These are phyloP conservation scores for Fonsecaea monophora DNA, from an alignment of 2,329 filamentous ascomycete species.

Conservation along the genomic window DNA sequence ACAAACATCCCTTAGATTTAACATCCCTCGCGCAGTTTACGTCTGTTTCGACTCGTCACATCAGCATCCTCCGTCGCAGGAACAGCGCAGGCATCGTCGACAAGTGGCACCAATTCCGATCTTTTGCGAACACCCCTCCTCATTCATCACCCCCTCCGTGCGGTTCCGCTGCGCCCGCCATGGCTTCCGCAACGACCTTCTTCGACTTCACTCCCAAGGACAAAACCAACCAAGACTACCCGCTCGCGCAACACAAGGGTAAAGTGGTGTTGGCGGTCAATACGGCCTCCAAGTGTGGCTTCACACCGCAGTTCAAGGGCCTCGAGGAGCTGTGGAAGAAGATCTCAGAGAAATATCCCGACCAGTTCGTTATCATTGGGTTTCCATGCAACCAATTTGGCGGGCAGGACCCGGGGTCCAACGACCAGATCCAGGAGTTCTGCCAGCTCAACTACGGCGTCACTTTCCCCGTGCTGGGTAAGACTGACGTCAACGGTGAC, in stretches of 20 bases:
- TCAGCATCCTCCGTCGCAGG: background rate
- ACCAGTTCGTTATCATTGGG: slow-evolving; percentile 85
- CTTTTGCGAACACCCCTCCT: background rate
- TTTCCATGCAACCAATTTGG: slow-evolving; percentile 99
- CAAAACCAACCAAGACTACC: slow-evolving; percentile 76
- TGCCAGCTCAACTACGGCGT: slow-evolving; percentile 96
- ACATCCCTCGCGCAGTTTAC: background rate
- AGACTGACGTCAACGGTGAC: slow-evolving; percentile 92
- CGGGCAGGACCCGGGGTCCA: slow-evolving; percentile 81
- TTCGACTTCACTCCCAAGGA: slow-evolving; percentile 86
- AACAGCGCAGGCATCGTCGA: background rate
- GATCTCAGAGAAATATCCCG: slow-evolving; percentile 71
- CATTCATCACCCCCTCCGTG: background rate
- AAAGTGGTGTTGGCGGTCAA: slow-evolving; percentile 97
- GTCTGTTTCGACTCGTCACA: background rate
- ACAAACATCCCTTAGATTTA: background rate
- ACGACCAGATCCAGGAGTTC: slow-evolving; percentile 81
- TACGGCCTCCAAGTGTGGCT: slow-evolving; percentile 98
- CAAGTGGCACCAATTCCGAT: background rate
- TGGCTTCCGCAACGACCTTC: slow-evolving; percentile 74
- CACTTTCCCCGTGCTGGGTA: slow-evolving; percentile 86
- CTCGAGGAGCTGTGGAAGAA: slow-evolving; percentile 90
- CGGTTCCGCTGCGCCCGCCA: slow-evolving; percentile 46
- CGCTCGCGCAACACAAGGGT: slow-evolving; percentile 75
- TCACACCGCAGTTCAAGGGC: slow-evolving; percentile 92